Evolutionary conservation across 306 rosid genomes (phyloP), one percentile per base, ranked within the genome.

Genomic region (Trichosanthes truncata): DNA sequence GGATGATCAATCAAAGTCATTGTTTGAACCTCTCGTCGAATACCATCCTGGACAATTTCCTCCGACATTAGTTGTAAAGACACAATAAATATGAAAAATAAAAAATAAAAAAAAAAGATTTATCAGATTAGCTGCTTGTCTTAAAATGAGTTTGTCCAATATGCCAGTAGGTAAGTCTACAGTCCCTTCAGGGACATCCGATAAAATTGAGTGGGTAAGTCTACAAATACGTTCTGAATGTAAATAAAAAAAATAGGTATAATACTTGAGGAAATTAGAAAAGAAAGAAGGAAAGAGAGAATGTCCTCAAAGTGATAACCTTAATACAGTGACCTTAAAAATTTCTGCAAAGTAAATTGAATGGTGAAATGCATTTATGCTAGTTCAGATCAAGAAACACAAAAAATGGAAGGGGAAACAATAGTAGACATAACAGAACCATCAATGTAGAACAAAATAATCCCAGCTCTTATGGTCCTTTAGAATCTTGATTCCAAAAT

Each of bases 1-100:
- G 92, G 91, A 86, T 94, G 97, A 81, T 89, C 88, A 78, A 87
- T 89, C 90, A 94, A 86, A 84, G 68, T 92, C 98, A 94, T 94
- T 18, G 95, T 94, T 65, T 92, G 97, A 40, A 90, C 97, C 88
- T 94, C 97, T 59, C 95, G 82, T 46, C 93, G 88, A 67, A 94
- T 92, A 67, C 91, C 89, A 83, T 94, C 97, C 97, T 92, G 89
- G 74, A 84, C 57, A 79, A 84, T 81, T 84, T 82, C 82, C 76
- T 29, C 82, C 17, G 52, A 63, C 45, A 49, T 74, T 49, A 74
- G 61, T 74, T 17, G 23, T 48, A 74, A 48, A 49, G 43, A 74
- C 26, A 49, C 25, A 26, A 26, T 46, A 4, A 25, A 46, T 74
- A 26, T 9, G 14, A 62, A 31, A 3, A 23, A 9, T 9, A 45